A percentile compares a stretch with the other conserved stretches of the same genome.
phyloP scores from a whole-genome alignment of 2,329 filamentous ascomycete genomes.

The Beauveria sp. region DNA sequence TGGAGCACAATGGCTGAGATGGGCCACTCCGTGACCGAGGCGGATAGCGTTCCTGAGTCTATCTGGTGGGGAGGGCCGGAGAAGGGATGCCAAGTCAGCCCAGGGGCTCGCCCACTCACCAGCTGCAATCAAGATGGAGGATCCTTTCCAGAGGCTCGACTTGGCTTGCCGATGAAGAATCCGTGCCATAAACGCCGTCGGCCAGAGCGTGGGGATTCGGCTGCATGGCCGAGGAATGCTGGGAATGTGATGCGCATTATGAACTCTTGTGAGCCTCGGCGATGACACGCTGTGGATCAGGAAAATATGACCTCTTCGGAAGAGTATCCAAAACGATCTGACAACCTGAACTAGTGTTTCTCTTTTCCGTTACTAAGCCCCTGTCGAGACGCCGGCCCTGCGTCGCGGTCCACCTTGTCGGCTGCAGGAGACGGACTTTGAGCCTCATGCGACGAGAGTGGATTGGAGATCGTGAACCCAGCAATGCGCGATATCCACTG shows the following conservation, averaged over 20 bases:
- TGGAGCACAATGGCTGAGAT: neutral
- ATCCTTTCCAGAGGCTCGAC: neutral
- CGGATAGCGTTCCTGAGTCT: neutral
- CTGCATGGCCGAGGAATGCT: neutral
- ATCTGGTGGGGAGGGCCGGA: neutral
- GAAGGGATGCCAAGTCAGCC: neutral
- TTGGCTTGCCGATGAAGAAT: neutral
- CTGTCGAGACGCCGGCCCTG: neutral
- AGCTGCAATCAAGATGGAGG: neutral
- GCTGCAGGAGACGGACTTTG: slow-evolving; percentile 1
- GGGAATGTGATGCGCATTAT: neutral
- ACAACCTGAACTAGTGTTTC: slow-evolving; percentile 4
- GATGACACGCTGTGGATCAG: slow-evolving; percentile 1
- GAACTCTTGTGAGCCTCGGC: slow-evolving; percentile 6
- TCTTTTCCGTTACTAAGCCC: slow-evolving; percentile 1
- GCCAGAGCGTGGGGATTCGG: neutral
- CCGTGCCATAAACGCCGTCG: neutral
- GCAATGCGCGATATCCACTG: neutral
- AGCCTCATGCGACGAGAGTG: neutral
- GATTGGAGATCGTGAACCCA: neutral
- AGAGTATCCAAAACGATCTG: slow-evolving; percentile 10
- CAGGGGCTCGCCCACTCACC: neutral
- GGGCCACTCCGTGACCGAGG: neutral
- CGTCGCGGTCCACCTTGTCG: slow-evolving; percentile 6
- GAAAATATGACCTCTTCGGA: slow-evolving; percentile 6